These are phyloP conservation scores for Martensiomyces pterosporus DNA, from an alignment of 192 early-diverging fungal genomes.

Conservation along the genomic window DNA sequence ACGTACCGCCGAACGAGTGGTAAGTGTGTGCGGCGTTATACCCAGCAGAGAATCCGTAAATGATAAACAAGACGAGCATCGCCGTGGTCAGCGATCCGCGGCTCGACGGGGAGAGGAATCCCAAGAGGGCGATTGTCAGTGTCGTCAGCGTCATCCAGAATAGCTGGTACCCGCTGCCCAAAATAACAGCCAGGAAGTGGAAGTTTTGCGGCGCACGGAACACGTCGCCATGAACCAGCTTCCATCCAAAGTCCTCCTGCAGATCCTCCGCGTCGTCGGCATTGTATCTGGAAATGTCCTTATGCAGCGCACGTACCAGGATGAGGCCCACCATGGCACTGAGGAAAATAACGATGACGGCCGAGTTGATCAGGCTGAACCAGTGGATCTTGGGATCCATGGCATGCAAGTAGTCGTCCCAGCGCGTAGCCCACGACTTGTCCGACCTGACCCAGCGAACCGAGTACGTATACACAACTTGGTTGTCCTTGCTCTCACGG, in stretches of 20 bases:
- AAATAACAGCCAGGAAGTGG: conserved; percentile 70
- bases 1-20: conserved; percentile 88
- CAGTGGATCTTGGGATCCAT: conserved; percentile 93
- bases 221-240: conserved; percentile 95
- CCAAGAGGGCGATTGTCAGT: conserved; percentile 87
- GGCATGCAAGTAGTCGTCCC: conserved; percentile 79
- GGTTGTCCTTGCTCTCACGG: conserved; percentile 41
- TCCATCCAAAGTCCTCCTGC: conserved; percentile 97
- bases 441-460: conserved; percentile 58
- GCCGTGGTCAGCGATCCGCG: conserved; percentile 90
- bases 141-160: conserved; percentile 69
- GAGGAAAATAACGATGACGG: conserved; percentile 89
- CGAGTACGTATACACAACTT: conserved; percentile 62
- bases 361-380: conserved; percentile 92
- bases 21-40: conserved; percentile 86
- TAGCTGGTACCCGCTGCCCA: conserved; percentile 83
- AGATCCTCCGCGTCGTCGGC: conserved; percentile 62
- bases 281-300: conserved; percentile 93
- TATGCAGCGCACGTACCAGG: conserved; percentile 80
- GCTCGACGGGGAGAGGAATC: conserved; percentile 88
- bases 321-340: conserved; percentile 89
- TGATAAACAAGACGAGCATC: conserved; percentile 89
- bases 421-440: conserved; percentile 80
- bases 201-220: conserved; percentile 82
- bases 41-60: conserved; percentile 84